Base-by-base conservation (phyloP, 345 rosid species). In the Rhizophora mangle region DNA sequence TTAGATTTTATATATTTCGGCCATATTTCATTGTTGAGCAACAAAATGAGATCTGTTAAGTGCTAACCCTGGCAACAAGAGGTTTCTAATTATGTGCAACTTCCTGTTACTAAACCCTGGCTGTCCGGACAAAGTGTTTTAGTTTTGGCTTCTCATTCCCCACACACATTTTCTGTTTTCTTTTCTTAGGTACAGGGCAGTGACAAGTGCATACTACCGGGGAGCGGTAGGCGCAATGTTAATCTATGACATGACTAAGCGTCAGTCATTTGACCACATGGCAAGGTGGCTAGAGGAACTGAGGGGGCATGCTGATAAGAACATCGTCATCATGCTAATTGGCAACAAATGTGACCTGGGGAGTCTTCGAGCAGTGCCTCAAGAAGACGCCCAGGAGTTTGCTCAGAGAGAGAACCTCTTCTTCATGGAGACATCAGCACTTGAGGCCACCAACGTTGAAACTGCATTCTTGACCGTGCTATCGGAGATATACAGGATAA, bases 171-270 rank as follows among this genome's bases (percentile, higher is more conserved):
- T 55, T 22, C 5, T 36, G 24, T 19, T 62, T 36, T 57, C 15
- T 67, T 57, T 18, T 29, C 46, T 66, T 80, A 91, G 96, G 85
- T 91, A 91, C 76, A 81, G 96, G 61, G 94, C 92, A 27, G 94
- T 91, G 76, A 90, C 94, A 37, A 90, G 96, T 18, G 96, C 96
- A 27, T 88, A 87, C 80, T 88, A 90, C 81, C 69, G 92, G 20
- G 94, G 94, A 64, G 92, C 94, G 8, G 92, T 88, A 8, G 96
- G 96, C 47, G 96, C 94, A 29, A 87, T 90, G 94, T 27, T 90
- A 71, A 90, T 90, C 2, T 90, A 87, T 11, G 96, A 90, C 88
- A 87, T 90, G 96, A 83, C 94, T 5, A 88, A 90, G 78, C 88
- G 96, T 30, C 96, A 88, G 68, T 90, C 96, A 10, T 91, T 88